These are phyloP conservation scores for Diaporthe velutina DNA, from an alignment of 2,329 filamentous ascomycete species.

Conservation along the genomic window DNA sequence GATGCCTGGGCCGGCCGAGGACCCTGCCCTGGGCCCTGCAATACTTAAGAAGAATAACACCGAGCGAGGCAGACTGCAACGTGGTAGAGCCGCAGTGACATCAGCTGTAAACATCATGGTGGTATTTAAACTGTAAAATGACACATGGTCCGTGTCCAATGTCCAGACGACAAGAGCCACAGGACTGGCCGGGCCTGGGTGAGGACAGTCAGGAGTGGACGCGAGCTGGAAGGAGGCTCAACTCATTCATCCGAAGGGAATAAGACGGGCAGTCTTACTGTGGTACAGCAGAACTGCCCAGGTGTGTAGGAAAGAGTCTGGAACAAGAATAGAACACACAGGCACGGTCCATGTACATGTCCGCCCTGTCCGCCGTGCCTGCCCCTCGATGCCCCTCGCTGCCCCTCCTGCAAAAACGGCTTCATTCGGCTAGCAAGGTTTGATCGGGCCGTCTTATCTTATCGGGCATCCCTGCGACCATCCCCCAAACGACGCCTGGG, in stretches of 20 bases:
- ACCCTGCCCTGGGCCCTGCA: background rate
- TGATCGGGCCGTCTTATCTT: constrained; percentile 28
- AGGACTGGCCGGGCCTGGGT: background rate
- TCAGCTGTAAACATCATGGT: background rate
- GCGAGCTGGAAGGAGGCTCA: constrained; percentile 12
- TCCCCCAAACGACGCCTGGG: background rate
- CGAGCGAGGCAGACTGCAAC: constrained; percentile 13
- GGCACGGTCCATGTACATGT: background rate
- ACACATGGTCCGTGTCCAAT: background rate
- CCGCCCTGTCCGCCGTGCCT: background rate
- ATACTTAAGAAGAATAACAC: background rate
- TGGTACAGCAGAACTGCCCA: background rate
- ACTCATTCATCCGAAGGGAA: constrained; percentile 23
- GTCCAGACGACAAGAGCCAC: background rate
- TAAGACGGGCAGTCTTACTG: background rate
- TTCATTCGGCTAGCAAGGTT: constrained; percentile 24
- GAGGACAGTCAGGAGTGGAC: background rate
- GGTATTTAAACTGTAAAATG: background rate
- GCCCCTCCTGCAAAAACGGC: background rate
- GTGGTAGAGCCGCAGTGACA: constrained; percentile 13
- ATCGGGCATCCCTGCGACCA: constrained; percentile 6
- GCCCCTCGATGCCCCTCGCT: background rate
- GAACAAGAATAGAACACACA: constrained; percentile 3
- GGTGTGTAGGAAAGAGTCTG: too few relatives aligned
- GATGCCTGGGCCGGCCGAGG: constrained; percentile 1